Conservation (phyloP, 164 flowering plant genomes). For the Warburgia ugandensis region DNA sequence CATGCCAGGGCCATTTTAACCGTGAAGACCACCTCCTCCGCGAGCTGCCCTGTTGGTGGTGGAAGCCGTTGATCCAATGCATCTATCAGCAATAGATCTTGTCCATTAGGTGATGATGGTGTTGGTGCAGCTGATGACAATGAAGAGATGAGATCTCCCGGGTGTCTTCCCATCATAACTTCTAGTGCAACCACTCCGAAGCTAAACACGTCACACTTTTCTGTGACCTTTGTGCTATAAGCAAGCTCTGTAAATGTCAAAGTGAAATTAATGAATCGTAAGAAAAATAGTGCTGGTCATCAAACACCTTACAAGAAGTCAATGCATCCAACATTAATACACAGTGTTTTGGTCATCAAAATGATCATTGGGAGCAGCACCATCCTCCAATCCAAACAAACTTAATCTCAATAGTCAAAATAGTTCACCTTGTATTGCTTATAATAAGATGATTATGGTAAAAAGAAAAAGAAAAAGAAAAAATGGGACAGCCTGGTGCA, state of each 20-base stretch:
- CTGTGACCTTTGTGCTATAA: constrained; percentile 7
- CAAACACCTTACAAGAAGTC: not conserved
- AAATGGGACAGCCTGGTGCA: too few relatives aligned
- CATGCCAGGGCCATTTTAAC: constrained; percentile 15
- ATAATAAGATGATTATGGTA: too few relatives aligned
- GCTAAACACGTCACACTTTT: constrained; percentile 14
- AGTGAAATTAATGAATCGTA: not conserved
- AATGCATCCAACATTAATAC: too few relatives aligned
- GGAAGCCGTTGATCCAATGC: constrained; percentile 16
- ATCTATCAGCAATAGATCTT: not conserved
- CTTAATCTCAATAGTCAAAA: too few relatives aligned
- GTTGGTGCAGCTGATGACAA: too few relatives aligned
- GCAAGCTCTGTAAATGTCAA: constrained; percentile 11
- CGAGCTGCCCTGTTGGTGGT: constrained; percentile 9
- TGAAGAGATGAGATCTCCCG: constrained; percentile 15
- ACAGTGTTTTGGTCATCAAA: too few relatives aligned
- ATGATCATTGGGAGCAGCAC: too few relatives aligned
- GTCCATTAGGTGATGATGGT: not conserved
- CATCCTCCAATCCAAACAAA: too few relatives aligned
- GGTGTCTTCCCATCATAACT: constrained; percentile 13
- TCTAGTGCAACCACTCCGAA: constrained; percentile 15
- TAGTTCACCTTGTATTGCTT: too few relatives aligned
- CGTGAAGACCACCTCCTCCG: constrained; percentile 3
- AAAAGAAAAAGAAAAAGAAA: too few relatives aligned
- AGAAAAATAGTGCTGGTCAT: not conserved